Base-by-base conservation (phyloP, 1,139 yeast species). In the Diutina neorugosa region DNA sequence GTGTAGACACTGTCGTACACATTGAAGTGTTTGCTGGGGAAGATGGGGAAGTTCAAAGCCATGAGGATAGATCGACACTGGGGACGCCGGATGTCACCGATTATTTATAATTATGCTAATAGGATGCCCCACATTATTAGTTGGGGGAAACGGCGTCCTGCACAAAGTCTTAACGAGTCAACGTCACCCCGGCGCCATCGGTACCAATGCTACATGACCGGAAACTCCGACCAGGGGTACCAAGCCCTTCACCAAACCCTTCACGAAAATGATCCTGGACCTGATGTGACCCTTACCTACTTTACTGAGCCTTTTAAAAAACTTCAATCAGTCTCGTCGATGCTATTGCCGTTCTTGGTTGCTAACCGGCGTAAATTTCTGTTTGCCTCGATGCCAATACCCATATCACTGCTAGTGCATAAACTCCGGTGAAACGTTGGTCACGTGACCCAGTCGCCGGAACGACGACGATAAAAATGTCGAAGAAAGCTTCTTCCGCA, bases 1-100 rank as follows among this genome's bases (percentile, higher is more conserved):
- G 57, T 46, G 52, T 57, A 62, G 2, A 57, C 53, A 52, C 56
- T 58, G 48, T 64, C 62, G 31, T 58, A 53, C 11, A 25, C 40
- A 8, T 46, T 18, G n/a, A 20, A 42, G 44, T 18, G 9, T 20
- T 42, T 42, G 25, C 25, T 20, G 25, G 25, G 25, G 16, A 42
- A 19, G 6, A 42, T 20, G 25, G 44, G 44, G 44, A 42, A 8
- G 16, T 20, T 8, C 14, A 42, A 16, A 6, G 44, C 25, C 25
- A 42, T 42, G 20, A 31, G 14, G 37, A 1, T 11, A 11, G 37
- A 4, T 31, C 12, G 37, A 11, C 14, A n/a, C 12, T 31, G 37
- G 12, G 1, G 1, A 11, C n/a, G 14, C n/a, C 37, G 37, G 37
- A 31, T 11, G 37, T 11, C 37, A n/a, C 37, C 37, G 37, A 31